A percentile compares a stretch with the other conserved stretches of the same genome.
These are phyloP conservation scores for Curvularia verruculosa DNA, from an alignment of 2,329 filamentous ascomycete species.

Conservation along the genomic window DNA sequence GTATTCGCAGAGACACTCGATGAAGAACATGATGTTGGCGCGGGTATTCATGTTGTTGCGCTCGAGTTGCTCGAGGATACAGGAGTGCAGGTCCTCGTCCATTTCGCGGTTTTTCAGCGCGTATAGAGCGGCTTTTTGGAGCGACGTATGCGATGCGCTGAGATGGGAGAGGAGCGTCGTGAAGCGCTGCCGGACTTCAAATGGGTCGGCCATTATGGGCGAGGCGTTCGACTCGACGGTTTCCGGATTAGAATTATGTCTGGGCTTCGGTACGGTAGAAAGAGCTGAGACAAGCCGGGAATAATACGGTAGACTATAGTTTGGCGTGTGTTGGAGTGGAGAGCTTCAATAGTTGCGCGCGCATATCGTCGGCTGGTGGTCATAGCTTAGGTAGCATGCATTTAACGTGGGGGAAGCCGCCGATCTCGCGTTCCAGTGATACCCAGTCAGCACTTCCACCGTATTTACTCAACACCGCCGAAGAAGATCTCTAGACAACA, in stretches of 20 bases:
- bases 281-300: background rate
- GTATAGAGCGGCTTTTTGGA: conserved; percentile 92
- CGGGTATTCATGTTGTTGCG: conserved; percentile 94
- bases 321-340: conserved; percentile 6
- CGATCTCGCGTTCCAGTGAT: conserved; percentile 20
- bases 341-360: conserved; percentile 15
- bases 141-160: conserved; percentile 85
- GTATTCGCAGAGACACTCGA: conserved; percentile 91
- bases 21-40: conserved; percentile 99
- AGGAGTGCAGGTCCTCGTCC: conserved; percentile 96
- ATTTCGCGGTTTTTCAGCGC: conserved; percentile 92
- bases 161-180: conserved; percentile 87
- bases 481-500: background rate
- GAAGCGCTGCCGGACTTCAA: conserved; percentile 98
- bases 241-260: background rate
- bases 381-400: conserved; percentile 20
- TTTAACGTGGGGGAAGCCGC: conserved; percentile 19
- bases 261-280: background rate
- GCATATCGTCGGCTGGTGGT: conserved; percentile 32
- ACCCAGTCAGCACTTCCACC: conserved; percentile 15
- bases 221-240: background rate
- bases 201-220: conserved; percentile 76
- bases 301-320: background rate
- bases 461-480: conserved; percentile 12
- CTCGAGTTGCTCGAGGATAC: conserved; percentile 95